phyloP scores from a whole-genome alignment of 2,329 filamentous ascomycete species.

The Fusarium goolgardi region DNA sequence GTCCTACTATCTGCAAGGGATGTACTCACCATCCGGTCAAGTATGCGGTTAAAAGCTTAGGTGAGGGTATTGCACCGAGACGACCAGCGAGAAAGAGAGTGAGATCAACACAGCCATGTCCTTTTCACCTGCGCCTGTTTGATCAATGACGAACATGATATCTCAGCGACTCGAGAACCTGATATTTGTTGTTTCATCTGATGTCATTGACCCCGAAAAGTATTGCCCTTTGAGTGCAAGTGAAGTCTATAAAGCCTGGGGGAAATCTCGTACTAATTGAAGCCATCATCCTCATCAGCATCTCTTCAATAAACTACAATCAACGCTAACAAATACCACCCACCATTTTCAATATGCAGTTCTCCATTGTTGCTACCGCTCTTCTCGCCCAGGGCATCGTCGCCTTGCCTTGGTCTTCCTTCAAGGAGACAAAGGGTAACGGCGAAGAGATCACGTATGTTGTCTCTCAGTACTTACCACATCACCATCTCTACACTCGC shows the following conservation, averaged over 20 bases:
- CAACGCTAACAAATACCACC: not conserved
- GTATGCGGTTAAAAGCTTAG: too few relatives aligned
- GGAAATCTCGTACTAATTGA: not conserved
- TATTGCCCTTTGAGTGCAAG: too few relatives aligned
- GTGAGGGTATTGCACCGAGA: too few relatives aligned
- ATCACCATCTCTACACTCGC: not conserved
- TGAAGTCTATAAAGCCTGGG: not conserved
- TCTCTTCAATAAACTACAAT: slow-evolving; percentile 18
- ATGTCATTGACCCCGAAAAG: too few relatives aligned
- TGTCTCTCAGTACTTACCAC: not conserved
- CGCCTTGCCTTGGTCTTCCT: slow-evolving; percentile 33
- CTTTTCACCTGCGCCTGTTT: too few relatives aligned
- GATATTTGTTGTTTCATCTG: too few relatives aligned
- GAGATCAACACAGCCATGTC: too few relatives aligned
- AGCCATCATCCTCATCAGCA: not conserved
- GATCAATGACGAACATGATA: accelerated
- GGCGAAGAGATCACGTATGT: slow-evolving; percentile 35
- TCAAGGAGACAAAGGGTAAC: not conserved
- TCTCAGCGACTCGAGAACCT: not conserved
- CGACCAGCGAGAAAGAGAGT: too few relatives aligned
- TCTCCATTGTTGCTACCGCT: slow-evolving; percentile 4
- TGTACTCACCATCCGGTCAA: too few relatives aligned
- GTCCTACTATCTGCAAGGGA: too few relatives aligned
- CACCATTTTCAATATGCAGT: slow-evolving; percentile 15
- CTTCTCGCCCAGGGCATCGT: slow-evolving; percentile 25